phyloP scores from a whole-genome alignment of 352 stramenopile species.

The Elongisporangium prolatum region DNA sequence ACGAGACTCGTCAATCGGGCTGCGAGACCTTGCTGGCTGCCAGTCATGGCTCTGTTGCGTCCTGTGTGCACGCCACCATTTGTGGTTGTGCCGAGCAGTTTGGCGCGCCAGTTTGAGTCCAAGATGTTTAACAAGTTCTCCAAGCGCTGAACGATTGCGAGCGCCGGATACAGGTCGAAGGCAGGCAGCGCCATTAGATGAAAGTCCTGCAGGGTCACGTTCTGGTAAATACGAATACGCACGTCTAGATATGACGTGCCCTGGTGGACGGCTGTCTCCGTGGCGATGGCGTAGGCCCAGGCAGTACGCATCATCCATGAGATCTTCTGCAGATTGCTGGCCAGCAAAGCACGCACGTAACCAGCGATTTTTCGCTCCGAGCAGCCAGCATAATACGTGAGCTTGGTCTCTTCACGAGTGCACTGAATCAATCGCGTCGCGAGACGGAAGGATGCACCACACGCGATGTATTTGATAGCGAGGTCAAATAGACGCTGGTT shows the following conservation, averaged over 20 bases:
- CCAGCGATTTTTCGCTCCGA: slow-evolving; percentile 40
- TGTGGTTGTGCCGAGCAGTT: slow-evolving; percentile 46
- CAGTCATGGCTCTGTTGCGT: slow-evolving; percentile 32
- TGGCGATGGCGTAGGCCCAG: slow-evolving; percentile 48
- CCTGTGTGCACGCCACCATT: slow-evolving; percentile 35
- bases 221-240: slow-evolving; percentile 51
- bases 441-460: slow-evolving; percentile 49
- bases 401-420: slow-evolving; percentile 53
- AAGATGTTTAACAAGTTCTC: slow-evolving; percentile 38
- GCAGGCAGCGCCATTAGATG: slow-evolving; percentile 42
- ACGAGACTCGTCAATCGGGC: slow-evolving; percentile 37
- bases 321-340: slow-evolving; percentile 60
- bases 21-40: slow-evolving; percentile 42
- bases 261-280: slow-evolving; percentile 45
- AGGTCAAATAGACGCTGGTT: slow-evolving; percentile 63
- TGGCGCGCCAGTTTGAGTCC: slow-evolving; percentile 43
- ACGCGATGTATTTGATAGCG: slow-evolving; percentile 58
- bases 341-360: slow-evolving; percentile 46
- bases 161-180: slow-evolving; percentile 37
- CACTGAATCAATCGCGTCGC: slow-evolving; percentile 51
- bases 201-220: slow-evolving; percentile 44
- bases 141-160: slow-evolving; percentile 28
- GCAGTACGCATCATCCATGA: slow-evolving; percentile 57
- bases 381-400: slow-evolving; percentile 41
- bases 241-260: slow-evolving; percentile 50